phyloP scores from a whole-genome alignment of 106 monocot species.

The Cymbidium sinense region DNA sequence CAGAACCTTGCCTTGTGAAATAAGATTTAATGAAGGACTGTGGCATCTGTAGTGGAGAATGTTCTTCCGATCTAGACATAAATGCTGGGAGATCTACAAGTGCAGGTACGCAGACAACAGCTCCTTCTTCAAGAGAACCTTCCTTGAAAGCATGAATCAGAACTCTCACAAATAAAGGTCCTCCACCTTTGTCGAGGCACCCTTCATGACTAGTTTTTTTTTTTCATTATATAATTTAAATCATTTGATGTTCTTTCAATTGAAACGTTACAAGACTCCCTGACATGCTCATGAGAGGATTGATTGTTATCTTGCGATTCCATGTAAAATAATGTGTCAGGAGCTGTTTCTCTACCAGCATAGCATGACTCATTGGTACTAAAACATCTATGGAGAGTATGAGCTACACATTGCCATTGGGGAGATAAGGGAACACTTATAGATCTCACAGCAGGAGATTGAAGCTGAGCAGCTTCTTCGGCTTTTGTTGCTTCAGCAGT shows the following conservation, averaged over 20 bases:
- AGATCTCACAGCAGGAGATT: constrained; percentile 53
- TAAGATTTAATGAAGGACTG: constrained; percentile 37
- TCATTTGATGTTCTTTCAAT: too few species aligned
- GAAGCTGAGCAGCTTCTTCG: constrained; percentile 30
- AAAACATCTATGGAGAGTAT: constrained; percentile 11
- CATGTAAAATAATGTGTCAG: constrained; percentile 39
- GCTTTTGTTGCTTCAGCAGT: constrained; percentile 31
- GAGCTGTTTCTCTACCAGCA: neutral
- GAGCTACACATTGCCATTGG: constrained; percentile 55
- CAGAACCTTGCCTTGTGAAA: constrained; percentile 37
- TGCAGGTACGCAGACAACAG: constrained; percentile 53
- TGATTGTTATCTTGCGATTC: constrained; percentile 21
- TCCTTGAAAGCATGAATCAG: constrained; percentile 48
- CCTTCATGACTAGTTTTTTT: too few species aligned
- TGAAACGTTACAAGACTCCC: too few species aligned
- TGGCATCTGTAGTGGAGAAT: constrained; percentile 41
- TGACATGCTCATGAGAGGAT: constrained; percentile 15
- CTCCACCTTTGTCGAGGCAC: too few species aligned
- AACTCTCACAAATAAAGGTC: constrained; percentile 46
- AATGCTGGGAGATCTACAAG: constrained; percentile 39
- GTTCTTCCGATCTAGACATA: constrained; percentile 48
- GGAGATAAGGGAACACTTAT: too few species aligned
- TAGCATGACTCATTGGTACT: neutral
- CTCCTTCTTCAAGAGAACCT: constrained; percentile 68
- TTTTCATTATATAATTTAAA: too few species aligned